Evolutionary conservation across 306 rosid genomes (phyloP), one percentile per base, ranked within the genome.

Genomic region (Dicorynia guianensis): DNA sequence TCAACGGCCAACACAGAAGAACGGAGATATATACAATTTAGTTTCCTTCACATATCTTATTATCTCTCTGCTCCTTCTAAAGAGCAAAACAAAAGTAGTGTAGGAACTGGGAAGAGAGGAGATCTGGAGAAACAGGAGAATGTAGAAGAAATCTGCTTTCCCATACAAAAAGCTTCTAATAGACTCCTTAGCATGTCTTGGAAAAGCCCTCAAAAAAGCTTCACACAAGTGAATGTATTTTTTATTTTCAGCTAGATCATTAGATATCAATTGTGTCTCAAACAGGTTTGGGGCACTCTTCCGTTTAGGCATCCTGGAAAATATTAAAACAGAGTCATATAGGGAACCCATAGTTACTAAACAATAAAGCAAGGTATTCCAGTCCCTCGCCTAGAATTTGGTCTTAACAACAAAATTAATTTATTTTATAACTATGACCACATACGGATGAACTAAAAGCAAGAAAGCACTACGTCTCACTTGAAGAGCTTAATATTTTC

Each of bases 141-240:
- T 63, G 47, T 6, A 39, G n/a, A 35, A 6, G 20, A 63, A 39
- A 8, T 18, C 9, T 2, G 13, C 6, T 54, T 54, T 20, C 35
- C 35, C 35, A 5, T 8, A 54, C 60, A 19, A 1, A 40, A 25
- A 34, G 6, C 33, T 5, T 47, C 35, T 40, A 58, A 42, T 1
- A 53, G 43, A 11, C 40, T 48, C 63, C 10, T 18, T 12, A 12
- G 62, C n/a, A 8, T n/a, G 39, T 12, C 78, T 36, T 49, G 43
- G 33, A 43, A 63, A 49, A 74, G 53, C 39, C 48, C 72, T 52
- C 63, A 65, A 39, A 56, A 56, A 76, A 55, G 68, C 44, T 56
- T 18, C 17, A 11, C 13, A 20, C 47, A 52, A 53, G 53, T 54
- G 30, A 53, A 33, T 43, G 5, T 17, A 35, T 53, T 53, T 54